Conservation (phyloP, 371 early-diverging fungal species). For the Mortierella sp. region DNA sequence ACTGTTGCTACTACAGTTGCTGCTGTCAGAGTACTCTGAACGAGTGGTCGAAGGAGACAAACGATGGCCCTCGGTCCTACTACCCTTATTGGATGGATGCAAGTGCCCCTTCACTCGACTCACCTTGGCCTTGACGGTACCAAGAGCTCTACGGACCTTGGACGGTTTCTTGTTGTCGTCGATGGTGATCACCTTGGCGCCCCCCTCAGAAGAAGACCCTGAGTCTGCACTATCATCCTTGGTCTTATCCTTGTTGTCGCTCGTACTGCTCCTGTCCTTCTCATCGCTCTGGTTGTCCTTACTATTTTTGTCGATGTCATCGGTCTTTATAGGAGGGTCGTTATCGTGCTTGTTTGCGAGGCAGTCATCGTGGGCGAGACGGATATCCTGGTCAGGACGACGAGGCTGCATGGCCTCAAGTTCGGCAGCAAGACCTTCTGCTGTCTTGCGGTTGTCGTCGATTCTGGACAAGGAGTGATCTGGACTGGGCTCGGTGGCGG, state of each 20-base stretch:
- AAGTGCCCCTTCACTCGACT: constrained; percentile 14
- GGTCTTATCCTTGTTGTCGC: not conserved
- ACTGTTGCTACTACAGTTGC: not conserved
- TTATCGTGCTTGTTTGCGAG: not conserved
- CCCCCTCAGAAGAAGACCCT: not conserved
- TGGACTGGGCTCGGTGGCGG: constrained; percentile 22
- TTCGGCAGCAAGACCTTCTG: constrained; percentile 21
- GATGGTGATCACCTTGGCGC: not conserved
- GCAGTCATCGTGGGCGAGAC: not conserved
- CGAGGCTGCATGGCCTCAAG: constrained; percentile 26
- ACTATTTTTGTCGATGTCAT: not conserved
- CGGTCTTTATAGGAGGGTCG: not conserved
- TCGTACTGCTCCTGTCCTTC: not conserved
- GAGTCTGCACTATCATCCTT: not conserved
- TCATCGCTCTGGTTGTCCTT: not conserved
- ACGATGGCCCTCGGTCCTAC: not conserved
- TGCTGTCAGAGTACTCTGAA: not conserved
- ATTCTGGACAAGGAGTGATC: constrained; percentile 11
- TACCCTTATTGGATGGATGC: not conserved
- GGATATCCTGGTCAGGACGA: not conserved
- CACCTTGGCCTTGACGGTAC: constrained; percentile 7
- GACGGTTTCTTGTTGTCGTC: constrained; percentile 6
- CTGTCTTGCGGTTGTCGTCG: constrained; percentile 13
- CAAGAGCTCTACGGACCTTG: constrained; percentile 15
- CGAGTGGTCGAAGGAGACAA: not conserved